A percentile compares a stretch with the other conserved stretches of the same genome.
phyloP scores from a whole-genome alignment of 1,284 basidiomycete species.

The Ceratobasidium sp. region DNA sequence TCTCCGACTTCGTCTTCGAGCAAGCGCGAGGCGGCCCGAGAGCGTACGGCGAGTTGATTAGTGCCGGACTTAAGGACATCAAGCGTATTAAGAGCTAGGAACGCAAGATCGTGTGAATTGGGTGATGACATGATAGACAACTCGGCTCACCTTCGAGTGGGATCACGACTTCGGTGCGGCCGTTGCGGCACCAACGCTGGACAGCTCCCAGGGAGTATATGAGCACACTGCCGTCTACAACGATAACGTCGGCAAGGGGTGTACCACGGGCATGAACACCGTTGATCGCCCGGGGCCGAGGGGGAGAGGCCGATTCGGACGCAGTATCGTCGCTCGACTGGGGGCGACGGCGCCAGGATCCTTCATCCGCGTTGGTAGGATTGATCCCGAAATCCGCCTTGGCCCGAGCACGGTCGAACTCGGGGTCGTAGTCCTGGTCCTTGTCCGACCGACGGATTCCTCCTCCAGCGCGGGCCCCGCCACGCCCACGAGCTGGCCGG shows the following conservation, averaged over 20 bases:
- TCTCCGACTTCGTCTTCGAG: constrained; percentile 85
- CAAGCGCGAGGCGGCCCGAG: constrained; percentile 83
- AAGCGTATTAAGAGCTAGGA: constrained; percentile 87
- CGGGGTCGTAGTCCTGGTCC: constrained; percentile 41
- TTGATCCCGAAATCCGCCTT: constrained; percentile 17
- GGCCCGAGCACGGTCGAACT: constrained; percentile 35
- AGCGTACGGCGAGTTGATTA: constrained; percentile 80
- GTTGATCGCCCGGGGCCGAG: constrained; percentile 34
- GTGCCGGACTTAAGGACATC: constrained; percentile 94
- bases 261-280: background rate
- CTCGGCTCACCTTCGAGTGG: constrained; percentile 84
- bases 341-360: constrained; percentile 33
- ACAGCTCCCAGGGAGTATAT: constrained; percentile 85
- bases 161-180: constrained; percentile 79
- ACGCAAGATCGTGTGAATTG: constrained; percentile 35
- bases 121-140: background rate
- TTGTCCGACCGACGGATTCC: constrained; percentile 25
- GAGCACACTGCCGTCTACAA: constrained; percentile 89
- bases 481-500: constrained; percentile 35
- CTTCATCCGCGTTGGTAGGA: constrained; percentile 9
- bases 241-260: constrained; percentile 71
- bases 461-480: constrained; percentile 46
- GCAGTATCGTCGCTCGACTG: constrained; percentile 39
- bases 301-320: constrained; percentile 41
- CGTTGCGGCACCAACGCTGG: constrained; percentile 83